Base-by-base conservation (phyloP, 108 stramenopile genomes). In the Seminavis robusta region DNA sequence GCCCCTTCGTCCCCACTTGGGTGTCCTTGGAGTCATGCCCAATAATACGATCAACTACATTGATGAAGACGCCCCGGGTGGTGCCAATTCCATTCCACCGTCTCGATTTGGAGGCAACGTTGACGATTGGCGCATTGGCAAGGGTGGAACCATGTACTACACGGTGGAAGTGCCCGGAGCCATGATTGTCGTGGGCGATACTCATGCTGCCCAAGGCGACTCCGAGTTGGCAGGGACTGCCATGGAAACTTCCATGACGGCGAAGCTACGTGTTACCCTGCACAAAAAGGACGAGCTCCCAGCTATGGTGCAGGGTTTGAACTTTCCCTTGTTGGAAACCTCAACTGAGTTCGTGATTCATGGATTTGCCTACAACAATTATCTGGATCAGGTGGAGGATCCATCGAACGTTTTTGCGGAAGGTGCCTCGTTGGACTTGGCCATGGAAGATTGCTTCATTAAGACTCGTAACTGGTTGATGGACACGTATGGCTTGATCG, bases 201-300 rank as follows among this genome's bases (percentile, higher is more conserved):
- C 65, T 10, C 65, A 67, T 45, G 65, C 65, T 4, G 65, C 65
- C 4, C 65, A 67, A 31, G 65, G 65, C 33, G 65, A 67, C 30
- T 67, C 65, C 26, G 65, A 67, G 34, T 48, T 67, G n/a, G 65
- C 65, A 8, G 65, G 65, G 21, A 67, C 65, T 29, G 65, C 65
- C 36, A 67, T 67, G 65, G 65, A 67, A 51, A 67, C 65, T 1
- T 34, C 31, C 39, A 58, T 67, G 65, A 67, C 65, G 8, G 39
- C 65, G 11, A 67, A 67, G 47, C 56, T 67, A 16, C 56, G 65
- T n/a, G 33, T 67, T 19, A 67, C 56, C 9, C 48, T 67, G 2
- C 65, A 67, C 48, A 67, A 67, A 31, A 48, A 32, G 21, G 65
- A 25, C 19, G 42, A 38, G 27, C 34, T 67, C 11, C 63, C 63